Conservation (phyloP, 1,284 basidiomycete species). For the Sphagnurus paluster region DNA sequence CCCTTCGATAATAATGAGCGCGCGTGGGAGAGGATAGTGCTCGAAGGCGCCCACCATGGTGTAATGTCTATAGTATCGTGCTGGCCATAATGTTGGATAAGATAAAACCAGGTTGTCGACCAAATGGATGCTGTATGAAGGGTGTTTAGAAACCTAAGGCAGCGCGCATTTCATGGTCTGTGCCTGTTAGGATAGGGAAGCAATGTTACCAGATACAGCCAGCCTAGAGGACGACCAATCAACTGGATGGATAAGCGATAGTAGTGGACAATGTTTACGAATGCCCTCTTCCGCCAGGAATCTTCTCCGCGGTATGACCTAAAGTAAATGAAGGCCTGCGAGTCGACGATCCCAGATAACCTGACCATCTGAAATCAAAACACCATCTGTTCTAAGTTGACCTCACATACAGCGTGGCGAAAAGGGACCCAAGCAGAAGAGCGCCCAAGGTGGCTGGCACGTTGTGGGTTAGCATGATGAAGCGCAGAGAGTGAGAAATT, state of each 20-base stretch:
- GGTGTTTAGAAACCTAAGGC: background rate
- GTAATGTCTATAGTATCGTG: background rate
- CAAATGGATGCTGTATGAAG: background rate
- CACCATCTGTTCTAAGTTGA: background rate
- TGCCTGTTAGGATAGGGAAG: too few relatives aligned
- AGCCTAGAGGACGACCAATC: too few relatives aligned
- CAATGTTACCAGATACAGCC: too few relatives aligned
- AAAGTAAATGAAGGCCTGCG: slow-evolving; percentile 36
- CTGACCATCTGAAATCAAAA: slow-evolving; percentile 6
- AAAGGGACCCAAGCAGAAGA: background rate
- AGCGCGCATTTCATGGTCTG: background rate
- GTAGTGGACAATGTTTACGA: too few relatives aligned
- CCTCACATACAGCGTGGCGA: too few relatives aligned
- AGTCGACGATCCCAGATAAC: slow-evolving; percentile 33
- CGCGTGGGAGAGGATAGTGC: background rate
- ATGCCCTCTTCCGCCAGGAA: too few relatives aligned
- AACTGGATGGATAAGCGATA: too few relatives aligned
- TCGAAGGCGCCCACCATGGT: background rate
- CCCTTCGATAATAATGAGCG: background rate
- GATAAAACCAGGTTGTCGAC: background rate
- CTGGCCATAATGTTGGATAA: background rate
- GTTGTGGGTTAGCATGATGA: too few relatives aligned
- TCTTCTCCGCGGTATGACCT: too few relatives aligned
- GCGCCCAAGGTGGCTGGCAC: background rate
- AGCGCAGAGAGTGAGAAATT: too few relatives aligned